Base-by-base conservation (phyloP, 768 basidiomycete genomes). In the Lactarius sp. region DNA sequence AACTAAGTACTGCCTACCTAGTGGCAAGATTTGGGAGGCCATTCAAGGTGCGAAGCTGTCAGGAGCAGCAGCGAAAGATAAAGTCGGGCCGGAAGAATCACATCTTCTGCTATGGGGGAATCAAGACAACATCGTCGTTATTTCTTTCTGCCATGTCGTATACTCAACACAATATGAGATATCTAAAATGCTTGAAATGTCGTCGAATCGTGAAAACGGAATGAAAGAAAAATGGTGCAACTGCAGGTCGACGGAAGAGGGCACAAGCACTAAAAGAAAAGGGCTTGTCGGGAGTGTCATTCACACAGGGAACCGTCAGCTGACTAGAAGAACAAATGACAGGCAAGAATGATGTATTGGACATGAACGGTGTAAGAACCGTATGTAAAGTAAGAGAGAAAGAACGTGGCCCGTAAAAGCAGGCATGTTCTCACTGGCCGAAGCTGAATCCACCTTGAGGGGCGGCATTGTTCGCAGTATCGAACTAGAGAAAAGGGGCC, bases 361-460 rank as follows among this genome's bases (percentile, higher is more conserved):
- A 65, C 66, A 64, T 44, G 47, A 39, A 54, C 47, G 49, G 63
- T 8, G 41, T 20, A 39, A 20, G 39, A 59, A 60, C 56, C 61
- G 59, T 62, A 52, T 59, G 59, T 66, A 52, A 58, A 34, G 58
- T 42, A 51, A 49, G 41, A 42, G 39, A 41, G 49, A 46, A 41
- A 37, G 42, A 16, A 31, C n/a, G 31, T 22, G 50, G 47, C 37
- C 47, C 44, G 34, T 54, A 47, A 59, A 47, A 20, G 27, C 18
- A 42, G 20, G 16, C 33, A 66, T 64, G 66, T 73, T 70, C 79
- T 78, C 80, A 80, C 75, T 86, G 84, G 66, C 89, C 93, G 73
- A 98, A 98, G 73, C 85, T 92, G 84, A 98, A 98, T 14, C 96
- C 96, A 66, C 96, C 95, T 73, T 93, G 90, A 64, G 96, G 96